A percentile compares a stretch with the other conserved stretches of the same genome.
These are phyloP conservation scores for Lactuca sativa DNA, from an alignment of 129 eudicot species.

Conservation along the genomic window DNA sequence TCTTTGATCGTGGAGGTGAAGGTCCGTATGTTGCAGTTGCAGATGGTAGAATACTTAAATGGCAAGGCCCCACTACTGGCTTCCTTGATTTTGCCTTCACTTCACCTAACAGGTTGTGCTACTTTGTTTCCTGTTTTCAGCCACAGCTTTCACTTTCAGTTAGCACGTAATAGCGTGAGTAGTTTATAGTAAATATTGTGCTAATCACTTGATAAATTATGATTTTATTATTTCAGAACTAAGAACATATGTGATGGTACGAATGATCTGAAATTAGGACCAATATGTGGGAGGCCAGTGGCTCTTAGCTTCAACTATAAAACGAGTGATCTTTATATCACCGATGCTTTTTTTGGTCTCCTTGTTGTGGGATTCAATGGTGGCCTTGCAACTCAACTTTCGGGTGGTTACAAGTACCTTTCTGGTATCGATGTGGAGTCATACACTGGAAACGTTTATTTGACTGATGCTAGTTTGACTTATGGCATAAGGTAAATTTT, in stretches of 20 bases:
- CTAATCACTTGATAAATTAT: neutral
- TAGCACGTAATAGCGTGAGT: no score
- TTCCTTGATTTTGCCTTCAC: conserved; percentile 42
- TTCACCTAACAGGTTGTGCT: conserved; percentile 40
- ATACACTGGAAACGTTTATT: conserved; percentile 27
- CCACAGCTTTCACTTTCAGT: neutral
- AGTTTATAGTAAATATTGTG: no score
- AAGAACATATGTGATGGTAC: conserved; percentile 41
- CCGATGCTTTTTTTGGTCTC: conserved; percentile 35
- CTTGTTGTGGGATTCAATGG: conserved; percentile 36
- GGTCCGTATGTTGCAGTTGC: conserved; percentile 44
- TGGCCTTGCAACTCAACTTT: conserved; percentile 35
- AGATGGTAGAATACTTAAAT: conserved; percentile 48
- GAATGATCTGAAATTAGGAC: conserved; percentile 30
- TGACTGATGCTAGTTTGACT: conserved; percentile 32
- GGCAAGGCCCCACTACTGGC: conserved; percentile 32
- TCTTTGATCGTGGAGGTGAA: conserved; percentile 37
- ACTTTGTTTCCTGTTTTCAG: neutral
- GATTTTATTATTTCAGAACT: conserved; percentile 23
- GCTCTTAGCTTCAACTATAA: conserved; percentile 41
- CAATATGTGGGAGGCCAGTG: conserved; percentile 38
- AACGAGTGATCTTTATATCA: conserved; percentile 34
- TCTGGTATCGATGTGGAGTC: conserved; percentile 33
- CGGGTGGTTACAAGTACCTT: conserved; percentile 22
- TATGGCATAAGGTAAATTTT: conserved; percentile 22